Evolutionary conservation across 768 basidiomycete genomes (phyloP), one percentile per base, ranked within the genome.

Genomic region (Trametes gibbosa): DNA sequence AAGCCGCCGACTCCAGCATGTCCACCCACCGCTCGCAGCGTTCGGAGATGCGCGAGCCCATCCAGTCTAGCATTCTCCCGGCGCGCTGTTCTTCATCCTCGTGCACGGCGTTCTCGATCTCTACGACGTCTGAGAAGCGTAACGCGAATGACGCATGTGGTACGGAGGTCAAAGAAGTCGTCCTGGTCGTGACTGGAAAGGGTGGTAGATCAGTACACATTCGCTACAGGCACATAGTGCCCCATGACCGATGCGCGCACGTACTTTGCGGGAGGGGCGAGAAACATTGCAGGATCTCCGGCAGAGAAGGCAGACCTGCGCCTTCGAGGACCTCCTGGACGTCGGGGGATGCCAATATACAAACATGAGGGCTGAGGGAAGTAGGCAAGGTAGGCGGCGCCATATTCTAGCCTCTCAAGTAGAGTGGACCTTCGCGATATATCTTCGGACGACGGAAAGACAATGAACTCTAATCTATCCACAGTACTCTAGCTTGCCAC

Each of bases 81-180:
- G 92, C 89, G 32, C 92, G 87, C 64, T 84, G 74, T 61, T 90
- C 87, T 63, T 92, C 91, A 64, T 88, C 86, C 71, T 94, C 92
- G 17, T 80, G 80, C 63, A 87, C 90, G 14, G 87, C 87, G 17
- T 76, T 72, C 68, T 94, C 92, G 14, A 90, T 82, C 64, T 90
- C 87, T 1, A 66, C 61, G 42, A 94, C 75, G 70, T 89, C 84
- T 14, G 91, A 92, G 74, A 94, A 94, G 51, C 91, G 81, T 21
- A 94, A 76, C 13, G 83, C 76, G 70, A 94, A 93, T 0, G 87
- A 82, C 2, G 82, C 59, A 69, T 92, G 92, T 0, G 85, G 79
- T 6, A 92, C 81, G 17, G 89, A 84, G 2, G 81, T 77, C 29
- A 92, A 76, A 3, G 88, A 72, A 2, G 86, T 89, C 6, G 92